phyloP scores from a whole-genome alignment of 73 alveolate species.

The Symbiodinium natans region DNA sequence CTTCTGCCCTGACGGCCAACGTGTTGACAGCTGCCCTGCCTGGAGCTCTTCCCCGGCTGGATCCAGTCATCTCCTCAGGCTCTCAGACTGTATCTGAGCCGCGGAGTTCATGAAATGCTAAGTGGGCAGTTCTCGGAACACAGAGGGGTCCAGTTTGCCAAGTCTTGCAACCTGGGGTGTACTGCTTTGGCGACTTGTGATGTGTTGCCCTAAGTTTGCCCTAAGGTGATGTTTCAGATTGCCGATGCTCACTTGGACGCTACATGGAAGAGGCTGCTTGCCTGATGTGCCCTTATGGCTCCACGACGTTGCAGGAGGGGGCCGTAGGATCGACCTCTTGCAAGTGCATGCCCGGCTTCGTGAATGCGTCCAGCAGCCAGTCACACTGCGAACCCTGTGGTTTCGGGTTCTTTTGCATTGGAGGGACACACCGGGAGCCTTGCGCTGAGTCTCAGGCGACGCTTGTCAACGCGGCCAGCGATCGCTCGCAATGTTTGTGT shows the following conservation, averaged over 20 bases:
- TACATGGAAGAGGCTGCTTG: background rate
- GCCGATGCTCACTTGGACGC: background rate
- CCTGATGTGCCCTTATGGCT: background rate
- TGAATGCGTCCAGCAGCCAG: background rate
- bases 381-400: conserved; percentile 36
- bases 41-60: background rate
- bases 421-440: conserved; percentile 1
- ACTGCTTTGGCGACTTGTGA: background rate
- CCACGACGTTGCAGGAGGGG: conserved; percentile 11
- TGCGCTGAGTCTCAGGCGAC: conserved; percentile 20
- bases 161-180: background rate
- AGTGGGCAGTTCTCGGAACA: no score
- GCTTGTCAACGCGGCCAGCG: background rate
- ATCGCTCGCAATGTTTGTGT: background rate
- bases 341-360: conserved; percentile 1
- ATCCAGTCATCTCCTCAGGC: background rate
- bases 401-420: background rate
- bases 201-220: background rate
- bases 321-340: background rate
- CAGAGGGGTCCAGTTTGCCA: background rate
- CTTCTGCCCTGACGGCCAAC: background rate
- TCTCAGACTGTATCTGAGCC: no score
- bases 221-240: background rate
- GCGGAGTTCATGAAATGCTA: no score
- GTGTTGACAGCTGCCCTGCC: background rate